Base-by-base conservation (phyloP, 176 grass and related monocot genomes). In the Lolium multiflorum region DNA sequence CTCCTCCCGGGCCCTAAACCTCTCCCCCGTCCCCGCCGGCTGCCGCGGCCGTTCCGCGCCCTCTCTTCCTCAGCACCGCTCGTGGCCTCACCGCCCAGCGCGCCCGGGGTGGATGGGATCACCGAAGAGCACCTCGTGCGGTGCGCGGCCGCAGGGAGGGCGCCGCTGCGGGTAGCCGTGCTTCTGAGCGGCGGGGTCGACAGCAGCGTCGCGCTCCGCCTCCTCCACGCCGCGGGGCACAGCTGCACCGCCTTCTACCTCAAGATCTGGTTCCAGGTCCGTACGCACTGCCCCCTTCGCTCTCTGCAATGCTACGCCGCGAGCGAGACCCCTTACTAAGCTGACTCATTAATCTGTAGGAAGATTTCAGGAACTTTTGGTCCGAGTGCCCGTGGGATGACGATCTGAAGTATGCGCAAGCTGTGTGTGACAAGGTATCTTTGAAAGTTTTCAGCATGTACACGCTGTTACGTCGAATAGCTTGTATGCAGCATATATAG, bases 321-420 rank as follows among this genome's bases (percentile, higher is more conserved):
- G 15, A n/a, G 11, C 15, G 25, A 21, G 59, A 69, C 66, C n/a
- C 4, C 69, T 81, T 51, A 10, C 50, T 0, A 54, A 75, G 57
- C 78, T 54, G 78, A 15, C 55, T 61, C 26, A 20, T 13, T 83
- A 31, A 56, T 83, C 78, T 85, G 73, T 94, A 99, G 94, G 97
- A 96, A 92, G 97, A 99, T 87, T 99, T 91, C 82, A 85, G 89
- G 67, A 99, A 99, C 35, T 96, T 99, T 82, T 99, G 94, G 97
- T 94, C 97, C n/a, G 92, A 99, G 73, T 99, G 97, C 83, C 94
- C 97, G 9, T 99, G 97, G 97, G 97, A 96, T 62, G 94, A 99
- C n/a, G 94, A 99, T 76, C 88, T 99, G 22, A 96, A 94, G 87
- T 96, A 93, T 87, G 94, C 92, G 61, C 93, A 70, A 63, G 84